A percentile compares a stretch with the other conserved stretches of the same genome.
phyloP scores from a whole-genome alignment of 1,139 yeast species.

The Zygosaccharomyces pseudobailii region DNA sequence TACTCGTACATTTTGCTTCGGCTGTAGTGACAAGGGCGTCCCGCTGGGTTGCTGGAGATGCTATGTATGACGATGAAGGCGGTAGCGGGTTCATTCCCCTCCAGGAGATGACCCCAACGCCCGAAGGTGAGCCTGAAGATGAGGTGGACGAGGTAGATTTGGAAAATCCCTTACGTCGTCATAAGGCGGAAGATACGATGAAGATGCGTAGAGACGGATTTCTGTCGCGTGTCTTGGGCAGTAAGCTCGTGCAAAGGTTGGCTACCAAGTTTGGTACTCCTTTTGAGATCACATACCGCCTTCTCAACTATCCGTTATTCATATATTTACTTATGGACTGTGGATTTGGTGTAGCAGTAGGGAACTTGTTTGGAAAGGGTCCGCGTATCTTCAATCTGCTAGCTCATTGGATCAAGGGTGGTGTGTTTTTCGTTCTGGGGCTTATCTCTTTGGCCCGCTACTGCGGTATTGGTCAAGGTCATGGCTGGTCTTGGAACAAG shows the following conservation, averaged over 20 bases:
- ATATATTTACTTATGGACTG: slow-evolving; percentile 55
- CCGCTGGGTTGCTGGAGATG: slow-evolving; percentile 39
- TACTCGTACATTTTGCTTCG: slow-evolving; percentile 49
- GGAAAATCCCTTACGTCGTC: slow-evolving; percentile 9
- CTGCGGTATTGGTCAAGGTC: slow-evolving; percentile 68
- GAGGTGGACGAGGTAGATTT: slow-evolving; percentile 11
- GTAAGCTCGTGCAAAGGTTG: slow-evolving; percentile 32
- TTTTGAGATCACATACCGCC: slow-evolving; percentile 42
- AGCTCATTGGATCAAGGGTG: slow-evolving; percentile 96
- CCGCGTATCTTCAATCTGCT: slow-evolving; percentile 66
- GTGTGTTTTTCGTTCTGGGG: slow-evolving; percentile 76
- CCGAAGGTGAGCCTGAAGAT: slow-evolving; percentile 9
- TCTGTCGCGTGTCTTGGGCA: slow-evolving; percentile 33
- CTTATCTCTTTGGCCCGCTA: slow-evolving; percentile 74
- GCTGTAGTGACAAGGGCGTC: slow-evolving; percentile 45
- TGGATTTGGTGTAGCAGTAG: slow-evolving; percentile 74
- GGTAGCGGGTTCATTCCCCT: slow-evolving; percentile 12
- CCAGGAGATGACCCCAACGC: slow-evolving; percentile 8
- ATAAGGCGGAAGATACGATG: slow-evolving; percentile 10
- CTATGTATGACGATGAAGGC: slow-evolving; percentile 26
- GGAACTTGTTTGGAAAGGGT: slow-evolving; percentile 64
- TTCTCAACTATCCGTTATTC: slow-evolving; percentile 64
- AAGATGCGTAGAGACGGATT: slow-evolving; percentile 31
- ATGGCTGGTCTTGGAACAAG: slow-evolving; percentile 92
- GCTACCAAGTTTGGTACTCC: slow-evolving; percentile 39